Conservation (phyloP, 441 rosid species). For the Aquilaria agallochum region DNA sequence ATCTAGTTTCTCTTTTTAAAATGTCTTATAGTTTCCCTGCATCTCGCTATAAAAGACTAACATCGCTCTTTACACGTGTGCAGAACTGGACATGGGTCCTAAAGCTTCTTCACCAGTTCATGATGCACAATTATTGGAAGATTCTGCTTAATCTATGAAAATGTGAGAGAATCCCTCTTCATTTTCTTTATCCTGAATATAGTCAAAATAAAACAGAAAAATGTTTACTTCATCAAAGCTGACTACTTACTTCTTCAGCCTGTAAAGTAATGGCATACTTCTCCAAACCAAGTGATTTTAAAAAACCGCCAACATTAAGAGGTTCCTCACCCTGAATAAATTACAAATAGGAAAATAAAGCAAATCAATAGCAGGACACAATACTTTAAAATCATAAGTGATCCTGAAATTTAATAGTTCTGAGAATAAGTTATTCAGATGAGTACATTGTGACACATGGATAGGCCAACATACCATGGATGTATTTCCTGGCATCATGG, state of each 20-base stretch:
- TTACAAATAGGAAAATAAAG: slow-evolving; percentile 1
- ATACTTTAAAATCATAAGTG: background rate
- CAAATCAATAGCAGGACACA: background rate
- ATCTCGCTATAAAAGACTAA: too few relatives aligned
- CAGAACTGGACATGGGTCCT: too few relatives aligned
- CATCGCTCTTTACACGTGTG: too few relatives aligned
- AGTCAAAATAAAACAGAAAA: too few relatives aligned
- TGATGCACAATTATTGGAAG: too few relatives aligned
- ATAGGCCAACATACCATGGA: slow-evolving; percentile 26
- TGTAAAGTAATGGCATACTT: slow-evolving; percentile 37
- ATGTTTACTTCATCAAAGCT: background rate
- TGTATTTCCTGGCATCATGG: slow-evolving; percentile 18
- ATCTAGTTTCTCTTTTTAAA: too few relatives aligned
- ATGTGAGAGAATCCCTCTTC: too few relatives aligned
- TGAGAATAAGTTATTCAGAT: slow-evolving; percentile 7
- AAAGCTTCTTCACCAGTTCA: too few relatives aligned
- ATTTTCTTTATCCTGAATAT: too few relatives aligned
- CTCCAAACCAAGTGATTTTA: slow-evolving; percentile 50
- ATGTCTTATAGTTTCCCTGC: too few relatives aligned
- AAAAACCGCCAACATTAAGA: slow-evolving; percentile 28
- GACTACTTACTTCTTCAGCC: slow-evolving; percentile 59
- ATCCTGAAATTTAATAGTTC: background rate
- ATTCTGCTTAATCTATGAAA: too few relatives aligned
- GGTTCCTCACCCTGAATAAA: slow-evolving; percentile 31
- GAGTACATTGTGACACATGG: background rate